These are phyloP conservation scores for Dianthus caryophyllus DNA, from an alignment of 148 eudicot genomes.

Conservation along the genomic window DNA sequence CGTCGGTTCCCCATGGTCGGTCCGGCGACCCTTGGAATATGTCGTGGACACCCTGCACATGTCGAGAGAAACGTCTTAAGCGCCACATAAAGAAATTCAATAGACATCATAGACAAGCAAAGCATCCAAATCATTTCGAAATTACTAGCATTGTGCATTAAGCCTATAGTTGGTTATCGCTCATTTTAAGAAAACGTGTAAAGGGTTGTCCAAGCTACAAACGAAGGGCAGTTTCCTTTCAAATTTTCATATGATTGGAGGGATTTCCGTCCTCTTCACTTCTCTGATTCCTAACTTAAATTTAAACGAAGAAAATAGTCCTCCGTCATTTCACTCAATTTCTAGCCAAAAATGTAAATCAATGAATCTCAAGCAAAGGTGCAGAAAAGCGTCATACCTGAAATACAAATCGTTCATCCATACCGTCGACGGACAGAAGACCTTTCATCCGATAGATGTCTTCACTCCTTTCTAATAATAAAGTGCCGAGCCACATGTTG, in stretches of 20 bases:
- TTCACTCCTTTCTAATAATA: conserved; percentile 76
- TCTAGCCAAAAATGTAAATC: no score
- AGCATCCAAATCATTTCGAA: not conserved
- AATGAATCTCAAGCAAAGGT: no score
- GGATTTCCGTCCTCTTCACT: no score
- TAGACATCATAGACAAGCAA: not conserved
- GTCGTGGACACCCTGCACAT: conserved; percentile 87
- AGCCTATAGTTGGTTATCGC: not conserved
- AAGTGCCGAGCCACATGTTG: conserved; percentile 84
- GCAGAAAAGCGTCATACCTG: conserved; percentile 48
- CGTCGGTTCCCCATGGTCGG: conserved; percentile 61
- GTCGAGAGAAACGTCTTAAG: not conserved
- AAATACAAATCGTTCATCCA: conserved; percentile 95
- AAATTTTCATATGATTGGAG: no score
- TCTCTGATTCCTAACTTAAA: no score
- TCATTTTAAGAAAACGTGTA: no score
- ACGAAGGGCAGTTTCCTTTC: no score
- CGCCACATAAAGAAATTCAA: not conserved
- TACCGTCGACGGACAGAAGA: conserved; percentile 73
- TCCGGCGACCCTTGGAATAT: conserved; percentile 99
- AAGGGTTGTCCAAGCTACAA: no score
- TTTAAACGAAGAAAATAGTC: no score
- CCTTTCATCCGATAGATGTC: conserved; percentile 99
- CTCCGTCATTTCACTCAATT: no score
- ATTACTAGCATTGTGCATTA: not conserved